Evolutionary conservation across 441 rosid genomes (phyloP), one percentile per base, ranked within the genome.

Genomic region (Pelargonium fulgidum): DNA sequence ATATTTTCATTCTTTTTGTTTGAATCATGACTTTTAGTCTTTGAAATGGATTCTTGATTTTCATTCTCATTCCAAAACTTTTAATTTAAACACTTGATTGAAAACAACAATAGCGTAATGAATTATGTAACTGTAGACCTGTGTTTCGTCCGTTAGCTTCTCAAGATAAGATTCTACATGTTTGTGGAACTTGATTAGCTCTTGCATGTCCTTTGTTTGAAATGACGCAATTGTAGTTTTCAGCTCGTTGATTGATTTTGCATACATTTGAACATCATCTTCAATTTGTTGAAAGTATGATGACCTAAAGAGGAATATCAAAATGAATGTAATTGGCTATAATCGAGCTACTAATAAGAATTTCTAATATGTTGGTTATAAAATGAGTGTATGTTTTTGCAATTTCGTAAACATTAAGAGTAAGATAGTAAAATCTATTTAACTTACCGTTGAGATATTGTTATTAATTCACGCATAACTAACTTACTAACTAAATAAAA

Each of bases 221-320:
- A 45, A 68, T 9, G 68, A n/a, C 9, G 10, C 22, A 13, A 73
- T 73, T 45, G 62, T 24, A 16, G 45, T 9, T 61, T 48, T 73
- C 16, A 73, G 6, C 63, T 73, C 72, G 36, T 3, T 54, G 12
- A 73, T 52, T 61, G 62, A 47, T 12, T 16, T 3, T 14, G 61
- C 0, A 8, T 73, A 9, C 64, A 20, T 52, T 42, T 14, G n/a
- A 12, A 73, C 61, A 7, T 73, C 68, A 39, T 68, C 76, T 64
- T 68, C 68, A 47, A 68, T 73, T 52, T 68, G 72, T 12, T 50
- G 68, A 54, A 73, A 73, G 17, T 73, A 73, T 50, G 76, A 10
- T 16, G 76, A 73, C 16, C 76, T 73, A 4, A 2, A 12, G 0
- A 10, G 36, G 12, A 44, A 41, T 33, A 12, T 9, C 2, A 47